These are phyloP conservation scores for Colletotrichum sp. DNA, from an alignment of 2,329 filamentous ascomycete species.

Conservation along the genomic window DNA sequence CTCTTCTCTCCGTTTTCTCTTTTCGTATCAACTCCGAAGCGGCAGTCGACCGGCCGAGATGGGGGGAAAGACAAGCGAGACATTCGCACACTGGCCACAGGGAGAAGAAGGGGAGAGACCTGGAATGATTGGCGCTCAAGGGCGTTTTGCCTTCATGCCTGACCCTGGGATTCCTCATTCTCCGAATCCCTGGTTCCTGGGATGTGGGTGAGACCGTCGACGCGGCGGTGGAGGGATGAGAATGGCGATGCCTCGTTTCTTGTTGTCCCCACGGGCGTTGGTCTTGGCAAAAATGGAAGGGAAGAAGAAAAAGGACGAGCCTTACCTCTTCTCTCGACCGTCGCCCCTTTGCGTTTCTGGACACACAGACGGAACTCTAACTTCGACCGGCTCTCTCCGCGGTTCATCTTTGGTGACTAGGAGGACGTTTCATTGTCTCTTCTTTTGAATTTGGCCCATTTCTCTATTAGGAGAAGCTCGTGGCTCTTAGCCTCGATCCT, in stretches of 20 bases:
- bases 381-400: not conserved
- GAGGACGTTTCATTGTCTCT: not conserved
- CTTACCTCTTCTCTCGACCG: not conserved
- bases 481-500: not conserved
- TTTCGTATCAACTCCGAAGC: not conserved
- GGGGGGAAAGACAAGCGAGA: not conserved
- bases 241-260: not conserved
- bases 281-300: not conserved
- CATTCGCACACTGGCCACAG: not conserved
- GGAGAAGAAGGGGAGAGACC: not conserved
- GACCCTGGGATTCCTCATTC: not conserved
- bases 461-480: not conserved
- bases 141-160: not conserved
- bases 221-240: not conserved
- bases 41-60: not conserved
- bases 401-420: not conserved
- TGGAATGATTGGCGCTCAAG: not conserved
- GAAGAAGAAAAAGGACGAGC: not conserved
- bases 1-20: not conserved
- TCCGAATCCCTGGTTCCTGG: not conserved
- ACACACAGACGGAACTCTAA: not conserved
- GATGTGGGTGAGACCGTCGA: not conserved
- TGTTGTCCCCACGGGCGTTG: not conserved
- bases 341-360: not conserved
- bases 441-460: not conserved